Base-by-base conservation (phyloP, 768 basidiomycete species). In the Xanthoconium purpureum region DNA sequence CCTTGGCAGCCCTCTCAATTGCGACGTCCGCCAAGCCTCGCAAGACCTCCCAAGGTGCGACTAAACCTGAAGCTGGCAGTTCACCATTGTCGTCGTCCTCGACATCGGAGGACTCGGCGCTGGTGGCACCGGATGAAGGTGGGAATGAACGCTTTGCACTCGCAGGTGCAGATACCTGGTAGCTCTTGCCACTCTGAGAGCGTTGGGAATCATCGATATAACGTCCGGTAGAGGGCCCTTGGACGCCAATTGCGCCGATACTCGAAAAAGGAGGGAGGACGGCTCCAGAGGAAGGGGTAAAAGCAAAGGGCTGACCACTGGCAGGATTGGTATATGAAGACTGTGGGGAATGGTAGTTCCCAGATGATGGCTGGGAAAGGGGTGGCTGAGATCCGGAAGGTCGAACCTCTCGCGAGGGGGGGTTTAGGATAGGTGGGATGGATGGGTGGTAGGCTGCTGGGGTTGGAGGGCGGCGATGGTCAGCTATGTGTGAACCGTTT, bases 21-120 rank as follows among this genome's bases (percentile, higher is more conserved):
- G 90, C 89, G 32, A 90, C 89, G 74, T 90, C 88, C 37, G 89
- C 90, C 56, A 92, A 72, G 46, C 88, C 87, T 60, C 89, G 78
- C 50, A 92, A 76, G 40, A 92, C 91, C 73, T 91, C 89, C 85
- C 89, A 89, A 48, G 92, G 92, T 10, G 91, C 91, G 52, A 91
- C 84, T 46, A 94, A 80, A 47, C 92, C 90, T 39, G 81, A 82
- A 37, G 88, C 87, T 1, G 92, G 91, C 14, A 94, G 73, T 67
- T 88, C 91, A 17, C 88, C 87, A 55, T 82, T 82, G 42, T 89
- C 89, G 44, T 91, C 89, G 47, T 91, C 90, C 48, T 93, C 92
- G n/a, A 83, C 70, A 65, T 92, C 91, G 37, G 90, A 89, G 1
- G 91, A 91, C 70, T 92, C 85, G 12, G 88, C 84, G 59, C 88